A percentile compares a stretch with the other conserved stretches of the same genome.
phyloP scores from a whole-genome alignment of 1,284 basidiomycete genomes.

The Sporisorium reilianum region DNA sequence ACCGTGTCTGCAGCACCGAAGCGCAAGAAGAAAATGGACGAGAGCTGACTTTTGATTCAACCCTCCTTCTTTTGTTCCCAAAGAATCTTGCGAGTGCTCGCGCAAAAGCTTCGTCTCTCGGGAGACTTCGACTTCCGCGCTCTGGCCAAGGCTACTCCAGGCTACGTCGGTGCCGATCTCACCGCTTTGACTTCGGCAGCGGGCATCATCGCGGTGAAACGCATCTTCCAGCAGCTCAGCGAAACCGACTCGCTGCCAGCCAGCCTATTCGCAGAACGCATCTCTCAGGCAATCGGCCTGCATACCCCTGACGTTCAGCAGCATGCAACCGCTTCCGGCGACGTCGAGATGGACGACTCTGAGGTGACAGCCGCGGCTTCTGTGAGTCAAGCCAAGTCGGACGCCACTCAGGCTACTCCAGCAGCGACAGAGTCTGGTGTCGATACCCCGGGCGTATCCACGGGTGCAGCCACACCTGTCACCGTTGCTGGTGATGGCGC shows the following conservation, averaged over 20 bases:
- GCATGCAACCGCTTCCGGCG: slow-evolving; percentile 9
- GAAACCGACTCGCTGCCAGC: slow-evolving; percentile 51
- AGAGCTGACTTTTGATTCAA: slow-evolving; percentile 16
- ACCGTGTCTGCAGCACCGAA: background rate
- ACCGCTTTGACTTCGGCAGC: slow-evolving; percentile 91
- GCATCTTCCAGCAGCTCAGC: slow-evolving; percentile 84
- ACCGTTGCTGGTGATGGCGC: slow-evolving; percentile 18
- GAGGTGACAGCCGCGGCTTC: slow-evolving; percentile 1
- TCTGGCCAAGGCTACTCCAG: slow-evolving; percentile 92
- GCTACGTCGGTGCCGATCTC: slow-evolving; percentile 95
- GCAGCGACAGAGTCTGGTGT: slow-evolving; percentile 11
- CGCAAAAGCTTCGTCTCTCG: slow-evolving; percentile 68
- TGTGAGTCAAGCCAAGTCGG: background rate
- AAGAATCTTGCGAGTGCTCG: slow-evolving; percentile 65
- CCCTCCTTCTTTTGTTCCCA: background rate
- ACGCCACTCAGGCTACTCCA: background rate
- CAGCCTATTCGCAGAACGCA: slow-evolving; percentile 27
- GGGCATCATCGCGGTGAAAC: slow-evolving; percentile 93
- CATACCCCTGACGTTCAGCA: slow-evolving; percentile 9
- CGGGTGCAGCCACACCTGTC: slow-evolving; percentile 20
- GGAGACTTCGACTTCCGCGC: slow-evolving; percentile 86
- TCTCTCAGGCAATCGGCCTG: slow-evolving; percentile 41
- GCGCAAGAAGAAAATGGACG: background rate
- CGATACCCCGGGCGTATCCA: slow-evolving; percentile 13
- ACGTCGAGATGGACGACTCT: slow-evolving; percentile 52